Evolutionary conservation across 2,329 filamentous ascomycete genomes (phyloP).

Genomic region (Fusarium anguioides): DNA sequence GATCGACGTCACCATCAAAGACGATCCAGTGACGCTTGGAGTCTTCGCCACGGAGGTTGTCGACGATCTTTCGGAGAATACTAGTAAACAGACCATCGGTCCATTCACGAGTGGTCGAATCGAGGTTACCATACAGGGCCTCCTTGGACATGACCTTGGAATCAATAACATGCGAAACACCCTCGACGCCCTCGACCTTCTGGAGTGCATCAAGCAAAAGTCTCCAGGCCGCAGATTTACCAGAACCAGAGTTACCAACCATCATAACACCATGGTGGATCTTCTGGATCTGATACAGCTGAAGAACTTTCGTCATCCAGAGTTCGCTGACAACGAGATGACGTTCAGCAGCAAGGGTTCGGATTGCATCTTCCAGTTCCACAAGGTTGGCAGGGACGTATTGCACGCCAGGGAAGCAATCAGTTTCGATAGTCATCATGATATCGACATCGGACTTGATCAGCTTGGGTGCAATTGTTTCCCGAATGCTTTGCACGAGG

Average conservation of each 20-base stretch:
- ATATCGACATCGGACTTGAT: conserved; percentile 91
- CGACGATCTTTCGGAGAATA: conserved; percentile 97
- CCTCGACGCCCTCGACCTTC: conserved; percentile 89
- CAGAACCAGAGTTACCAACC: conserved; percentile 97
- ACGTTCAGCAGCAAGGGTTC: conserved; percentile 82
- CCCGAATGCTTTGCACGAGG: conserved; percentile 96
- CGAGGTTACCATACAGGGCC: conserved; percentile 92
- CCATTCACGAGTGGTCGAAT: conserved; percentile 98
- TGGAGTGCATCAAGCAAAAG: conserved; percentile 91
- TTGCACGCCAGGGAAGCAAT: conserved; percentile 91
- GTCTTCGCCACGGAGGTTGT: conserved; percentile 97
- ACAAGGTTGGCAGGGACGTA: conserved; percentile 91
- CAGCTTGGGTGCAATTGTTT: conserved; percentile 97
- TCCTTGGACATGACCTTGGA: conserved; percentile 99
- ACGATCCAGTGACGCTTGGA: conserved; percentile 99
- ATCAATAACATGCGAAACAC: conserved; percentile 96
- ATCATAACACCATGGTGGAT: conserved; percentile 99
- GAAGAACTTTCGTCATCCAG: conserved; percentile 97
- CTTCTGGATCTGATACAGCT: conserved; percentile 97
- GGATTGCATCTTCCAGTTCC: conserved; percentile 82
- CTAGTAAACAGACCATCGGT: conserved; percentile 98
- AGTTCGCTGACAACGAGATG: conserved; percentile 90
- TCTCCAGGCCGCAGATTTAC: conserved; percentile 96
- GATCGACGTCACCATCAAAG: conserved; percentile 98
- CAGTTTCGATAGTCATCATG: conserved; percentile 83